Evolutionary conservation across 2,329 filamentous ascomycete genomes (phyloP).

Genomic region (Sclerotiophoma versabilis): DNA sequence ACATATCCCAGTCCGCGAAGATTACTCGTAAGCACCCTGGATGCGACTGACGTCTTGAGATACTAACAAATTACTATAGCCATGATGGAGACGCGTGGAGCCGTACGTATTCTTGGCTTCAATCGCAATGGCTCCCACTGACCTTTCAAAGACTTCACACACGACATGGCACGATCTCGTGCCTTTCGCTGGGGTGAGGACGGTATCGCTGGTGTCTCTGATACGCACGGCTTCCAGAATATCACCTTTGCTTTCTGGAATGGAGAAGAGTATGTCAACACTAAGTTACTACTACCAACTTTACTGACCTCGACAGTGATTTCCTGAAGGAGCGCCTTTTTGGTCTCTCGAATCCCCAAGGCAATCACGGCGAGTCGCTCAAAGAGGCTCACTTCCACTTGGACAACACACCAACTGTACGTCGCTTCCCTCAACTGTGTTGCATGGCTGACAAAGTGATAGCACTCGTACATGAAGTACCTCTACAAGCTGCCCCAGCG

Average conservation of each 20-base stretch:
- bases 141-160: constrained; percentile 76
- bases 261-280: constrained; percentile 78
- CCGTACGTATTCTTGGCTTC: constrained; percentile 65
- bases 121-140: constrained; percentile 27
- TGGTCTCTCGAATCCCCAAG: constrained; percentile 93
- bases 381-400: constrained; percentile 97
- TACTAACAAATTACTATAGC: constrained; percentile 53
- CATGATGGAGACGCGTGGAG: constrained; percentile 94
- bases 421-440: constrained; percentile 46
- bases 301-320: constrained; percentile 66
- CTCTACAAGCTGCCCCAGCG: constrained; percentile 97
- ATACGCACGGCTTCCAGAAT: constrained; percentile 89
- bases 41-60: constrained; percentile 10
- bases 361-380: constrained; percentile 95
- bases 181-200: constrained; percentile 96
- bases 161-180: constrained; percentile 88
- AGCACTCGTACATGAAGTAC: constrained; percentile 99
- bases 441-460: constrained; percentile 41
- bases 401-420: constrained; percentile 83
- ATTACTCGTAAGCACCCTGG: constrained; percentile 72
- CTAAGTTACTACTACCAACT: neutral
- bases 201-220: constrained; percentile 93
- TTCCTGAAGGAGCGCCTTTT: constrained; percentile 96
- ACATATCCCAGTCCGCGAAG: constrained; percentile 74
- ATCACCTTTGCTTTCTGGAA: constrained; percentile 98